Base-by-base conservation (phyloP, 805 yeast species). In the Starmerella vitae region DNA sequence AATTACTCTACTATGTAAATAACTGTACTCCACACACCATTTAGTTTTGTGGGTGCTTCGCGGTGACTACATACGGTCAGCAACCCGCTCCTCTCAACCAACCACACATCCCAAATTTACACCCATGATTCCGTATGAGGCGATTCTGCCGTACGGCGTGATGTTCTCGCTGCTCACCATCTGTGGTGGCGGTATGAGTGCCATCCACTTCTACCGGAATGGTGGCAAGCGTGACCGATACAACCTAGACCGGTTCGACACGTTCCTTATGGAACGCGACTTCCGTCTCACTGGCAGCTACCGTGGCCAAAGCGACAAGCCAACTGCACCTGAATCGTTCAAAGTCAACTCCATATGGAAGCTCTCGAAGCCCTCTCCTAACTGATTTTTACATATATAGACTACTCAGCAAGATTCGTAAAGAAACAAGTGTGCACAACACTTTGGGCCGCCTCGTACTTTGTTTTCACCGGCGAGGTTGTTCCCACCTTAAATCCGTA, bases 281-380 rank as follows among this genome's bases (percentile, higher is more conserved):
- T 66, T 70, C 54, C 67, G 88, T 48, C 64, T 82, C 52, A 82
- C 93, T 9, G 93, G 93, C 20, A 66, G 68, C 30, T 66, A 63
- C 53, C 68, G 93, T 55, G 86, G 76, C 28, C 88, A 80, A 56
- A 57, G 68, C 36, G 74, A 72, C 46, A 69, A 65, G 31, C 70
- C 85, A 5, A 61, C 68, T 30, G 93, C 93, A 3, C 84, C 85
- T 28, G 86, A 78, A 44, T 69, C 67, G 24, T 82, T 83, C 68
- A 79, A 76, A 62, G 74, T 81, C n/a, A 74, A 71, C 56, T 70
- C 80, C n/a, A 49, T 50, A 34, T 61, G 66, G 65, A 57, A 56
- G 58, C 51, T 52, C 28, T 43, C 46, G 30, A 46, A 43, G 47
- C 49, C 51, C 12, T 29, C 39, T 10, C 31, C 45, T 20, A 37